Base-by-base conservation (phyloP, 768 basidiomycete genomes). In the Leccinum imitatum region DNA sequence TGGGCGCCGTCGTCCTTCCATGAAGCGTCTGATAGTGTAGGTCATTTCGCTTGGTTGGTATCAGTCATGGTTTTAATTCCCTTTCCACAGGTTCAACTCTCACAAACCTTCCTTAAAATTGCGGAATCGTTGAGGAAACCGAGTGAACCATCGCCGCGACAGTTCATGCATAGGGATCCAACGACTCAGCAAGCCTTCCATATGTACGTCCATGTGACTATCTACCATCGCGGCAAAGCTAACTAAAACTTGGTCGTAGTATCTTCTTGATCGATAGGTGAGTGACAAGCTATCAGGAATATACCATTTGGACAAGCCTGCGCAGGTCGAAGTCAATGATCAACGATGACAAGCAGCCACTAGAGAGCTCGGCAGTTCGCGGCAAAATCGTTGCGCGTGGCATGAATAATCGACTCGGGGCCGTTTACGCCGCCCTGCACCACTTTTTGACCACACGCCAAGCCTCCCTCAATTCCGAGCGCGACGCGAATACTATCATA, bases 401-500 rank as follows among this genome's bases (percentile, higher is more conserved):
- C 4, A 31, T 46, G 56, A 72, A 82, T 53, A 80, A 87, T 65
- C 72, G 86, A 21, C 75, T 84, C 9, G 85, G 85, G 1, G 83
- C 85, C 0, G 86, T 84, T 1, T 81, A 80, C 30, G 78, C 82
- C 3, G 77, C 85, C 0, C 63, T 86, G 8, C 68, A 84, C 58
- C 72, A 68, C 21, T 87, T 87, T 61, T 87, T 80, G 83, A 63
- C 70, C 1, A 77, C 86, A 1, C 78, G 85, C 4, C 74, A 77
- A 27, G 70, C 75, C 13, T 75, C 78, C 8, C 30, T 74, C 50
- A 65, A 65, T 58, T 3, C 55, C 5, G 76, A 80, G 14, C 71
- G 76, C n/a, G 85, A 87, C 65, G 75, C 86, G 2, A 85, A 87
- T 59, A 84, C 80, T 7, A 69, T 87, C 56, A 68, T 87, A 23